A percentile compares a stretch with the other conserved stretches of the same genome.
Evolutionary conservation across 352 stramenopile genomes (phyloP).

Genomic region (Thalassiosira exigua): DNA sequence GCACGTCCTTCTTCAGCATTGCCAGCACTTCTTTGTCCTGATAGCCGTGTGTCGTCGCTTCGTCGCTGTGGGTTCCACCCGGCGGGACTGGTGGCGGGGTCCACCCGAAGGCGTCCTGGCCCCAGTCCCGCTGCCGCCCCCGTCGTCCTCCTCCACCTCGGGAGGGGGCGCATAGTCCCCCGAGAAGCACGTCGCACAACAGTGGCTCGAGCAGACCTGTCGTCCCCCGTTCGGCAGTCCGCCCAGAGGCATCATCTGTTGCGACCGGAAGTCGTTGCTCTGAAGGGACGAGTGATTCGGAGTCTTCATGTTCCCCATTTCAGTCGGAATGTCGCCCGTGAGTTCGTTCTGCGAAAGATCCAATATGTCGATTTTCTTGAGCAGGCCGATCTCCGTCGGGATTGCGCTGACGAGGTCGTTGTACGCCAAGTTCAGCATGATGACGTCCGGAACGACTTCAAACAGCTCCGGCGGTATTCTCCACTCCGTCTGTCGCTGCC

Average conservation of each 20-base stretch:
- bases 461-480: neutral
- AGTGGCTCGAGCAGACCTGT: neutral
- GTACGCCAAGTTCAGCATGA: constrained; percentile 35
- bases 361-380: constrained; percentile 43
- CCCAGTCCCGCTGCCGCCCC: neutral
- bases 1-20: constrained; percentile 15
- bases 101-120: neutral
- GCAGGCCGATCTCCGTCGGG: constrained; percentile 45
- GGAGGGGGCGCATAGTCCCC: neutral
- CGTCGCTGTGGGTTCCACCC: too few species aligned
- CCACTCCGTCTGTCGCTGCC: too few species aligned
- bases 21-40: constrained; percentile 5
- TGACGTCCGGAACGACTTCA: constrained; percentile 27
- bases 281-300: constrained; percentile 52
- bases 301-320: constrained; percentile 45
- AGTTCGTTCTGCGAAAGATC: constrained; percentile 74
- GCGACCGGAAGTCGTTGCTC: constrained; percentile 33
- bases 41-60: constrained; percentile 10
- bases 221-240: constrained; percentile 20
- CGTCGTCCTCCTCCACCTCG: neutral
- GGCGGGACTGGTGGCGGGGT: too few species aligned
- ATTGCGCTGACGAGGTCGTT: constrained; percentile 45
- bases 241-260: constrained; percentile 49
- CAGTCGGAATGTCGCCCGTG: constrained; percentile 48
- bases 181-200: constrained; percentile 6